Percentiles rank a stretch among this genome's conserved stretches.
phyloP scores from a whole-genome alignment of 257 asterid genomes.

The Misopates orontium region DNA sequence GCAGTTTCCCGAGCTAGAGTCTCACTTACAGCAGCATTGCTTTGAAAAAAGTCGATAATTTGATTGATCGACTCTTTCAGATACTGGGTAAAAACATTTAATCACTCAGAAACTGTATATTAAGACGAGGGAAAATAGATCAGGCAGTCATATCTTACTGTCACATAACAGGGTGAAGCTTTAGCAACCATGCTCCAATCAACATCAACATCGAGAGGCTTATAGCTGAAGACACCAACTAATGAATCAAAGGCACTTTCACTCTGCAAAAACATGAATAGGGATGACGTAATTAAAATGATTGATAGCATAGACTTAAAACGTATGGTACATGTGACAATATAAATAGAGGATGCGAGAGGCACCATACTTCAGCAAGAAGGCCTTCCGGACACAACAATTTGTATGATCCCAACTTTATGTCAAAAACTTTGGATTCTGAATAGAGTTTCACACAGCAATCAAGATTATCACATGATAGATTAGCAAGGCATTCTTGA shows the following conservation, averaged over 20 bases:
- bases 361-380: slow-evolving; percentile 72
- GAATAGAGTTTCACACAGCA: slow-evolving; percentile 69
- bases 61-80: slow-evolving; percentile 83
- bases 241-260: slow-evolving; percentile 76
- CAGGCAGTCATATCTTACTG: slow-evolving; percentile 53
- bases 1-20: slow-evolving; percentile 93
- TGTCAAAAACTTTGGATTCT: slow-evolving; percentile 71
- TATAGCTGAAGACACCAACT: slow-evolving; percentile 82
- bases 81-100: slow-evolving; percentile 54
- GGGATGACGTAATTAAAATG: slow-evolving; percentile 13
- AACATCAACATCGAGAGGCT: slow-evolving; percentile 78
- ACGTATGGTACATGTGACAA: slow-evolving; percentile 11
- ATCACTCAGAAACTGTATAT: slow-evolving; percentile 18
- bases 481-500: slow-evolving; percentile 79
- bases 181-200: slow-evolving; percentile 95
- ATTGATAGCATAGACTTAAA: slow-evolving; percentile 6
- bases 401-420: slow-evolving; percentile 90
- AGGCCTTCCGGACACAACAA: slow-evolving; percentile 88
- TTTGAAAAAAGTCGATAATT: slow-evolving; percentile 75
- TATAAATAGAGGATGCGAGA: slow-evolving; percentile 3
- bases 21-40: slow-evolving; percentile 81
- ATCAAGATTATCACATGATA: slow-evolving; percentile 91
- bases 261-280: slow-evolving; percentile 59
- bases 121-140: slow-evolving; percentile 19
- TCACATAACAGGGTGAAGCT: slow-evolving; percentile 96